phyloP scores from a whole-genome alignment of 805 yeast genomes.

The Lipomyces starkeyi region DNA sequence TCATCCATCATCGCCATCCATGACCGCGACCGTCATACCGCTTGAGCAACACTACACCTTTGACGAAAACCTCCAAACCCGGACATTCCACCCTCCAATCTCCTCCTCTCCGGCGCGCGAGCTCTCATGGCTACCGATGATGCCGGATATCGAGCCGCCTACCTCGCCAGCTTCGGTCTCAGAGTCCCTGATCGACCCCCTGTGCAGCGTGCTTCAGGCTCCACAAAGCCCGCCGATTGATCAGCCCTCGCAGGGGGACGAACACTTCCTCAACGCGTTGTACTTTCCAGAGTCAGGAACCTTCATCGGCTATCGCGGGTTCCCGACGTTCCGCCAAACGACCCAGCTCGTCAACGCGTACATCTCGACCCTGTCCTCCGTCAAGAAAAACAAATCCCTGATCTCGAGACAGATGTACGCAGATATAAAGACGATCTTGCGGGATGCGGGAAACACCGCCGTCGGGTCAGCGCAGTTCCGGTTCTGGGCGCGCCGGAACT shows the following conservation, averaged over 20 bases:
- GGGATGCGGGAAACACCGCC: slow-evolving; percentile 8
- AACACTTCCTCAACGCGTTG: slow-evolving; percentile 27
- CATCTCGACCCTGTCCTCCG: slow-evolving; percentile 32
- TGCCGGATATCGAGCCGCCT: not conserved
- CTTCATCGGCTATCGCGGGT: slow-evolving; percentile 34
- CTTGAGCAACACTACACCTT: not conserved
- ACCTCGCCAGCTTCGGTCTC: not conserved
- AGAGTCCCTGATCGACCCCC: not conserved
- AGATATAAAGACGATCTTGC: slow-evolving; percentile 20
- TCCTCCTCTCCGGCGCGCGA: not conserved
- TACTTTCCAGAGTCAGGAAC: slow-evolving; percentile 25
- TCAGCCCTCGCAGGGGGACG: not conserved
- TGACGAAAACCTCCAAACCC: not conserved
- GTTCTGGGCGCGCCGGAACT: slow-evolving; percentile 35
- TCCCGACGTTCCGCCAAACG: slow-evolving; percentile 33
- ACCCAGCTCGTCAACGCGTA: slow-evolving; percentile 28
- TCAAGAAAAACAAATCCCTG: slow-evolving; percentile 33
- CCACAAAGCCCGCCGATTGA: not conserved
- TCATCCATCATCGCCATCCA: not conserved
- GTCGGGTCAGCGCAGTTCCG: slow-evolving; percentile 33
- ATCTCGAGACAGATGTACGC: slow-evolving; percentile 33
- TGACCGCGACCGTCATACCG: not conserved
- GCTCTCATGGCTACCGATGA: not conserved
- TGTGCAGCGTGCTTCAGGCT: not conserved
- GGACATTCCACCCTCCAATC: not conserved